Evolutionary conservation across 116 monocot species (phyloP), one percentile per base, ranked within the genome.

Genomic region (Phalaenopsis hybrid): DNA sequence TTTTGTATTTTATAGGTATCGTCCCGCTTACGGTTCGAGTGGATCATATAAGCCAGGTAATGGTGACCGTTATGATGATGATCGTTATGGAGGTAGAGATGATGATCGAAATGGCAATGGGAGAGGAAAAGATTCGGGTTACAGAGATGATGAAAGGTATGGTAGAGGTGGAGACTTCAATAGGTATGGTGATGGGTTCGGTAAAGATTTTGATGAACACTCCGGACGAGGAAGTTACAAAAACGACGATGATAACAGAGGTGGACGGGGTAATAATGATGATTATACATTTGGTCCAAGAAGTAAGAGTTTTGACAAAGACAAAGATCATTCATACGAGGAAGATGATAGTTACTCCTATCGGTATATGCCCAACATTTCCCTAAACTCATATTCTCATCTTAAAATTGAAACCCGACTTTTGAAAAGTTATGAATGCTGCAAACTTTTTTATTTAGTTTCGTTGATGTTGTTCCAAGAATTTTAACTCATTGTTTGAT

Each of bases 61-160:
- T 84, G 88, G 87, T 77, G 90, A 92, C 46, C 90, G 90, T 20
- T 89, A 88, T 83, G 94, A 94, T 41, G 92, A 92, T 85, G 96
- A 94, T 83, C 82, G 87, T 75, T 91, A 90, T 79, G 86, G 87
- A 48, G 83, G 33, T 77, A 88, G 85, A 81, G 89, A 88, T 79
- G 92, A 91, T 28, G 91, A 96, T 57, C 81, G 83, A 78, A 88
- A 89, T 84, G 91, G 92, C 0, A 86, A 89, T 85, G 89, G 92
- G 33, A 89, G 85, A 72, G 94, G 89, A 67, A 96, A 88, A 87
- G 90, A 96, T 81, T 86, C 81, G 82, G 85, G 88, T 44, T 84
- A 89, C 44, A 91, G 83, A 82, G 92, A 94, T 83, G 91, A 92
- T 80, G 97, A 97, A 52, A 87, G 86, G 89, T 90, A 90, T 86